Percentiles rank a stretch among this genome's conserved stretches.
Evolutionary conservation across 2,329 filamentous ascomycete species (phyloP).

Genomic region (Paraconiothyrium brasiliense): DNA sequence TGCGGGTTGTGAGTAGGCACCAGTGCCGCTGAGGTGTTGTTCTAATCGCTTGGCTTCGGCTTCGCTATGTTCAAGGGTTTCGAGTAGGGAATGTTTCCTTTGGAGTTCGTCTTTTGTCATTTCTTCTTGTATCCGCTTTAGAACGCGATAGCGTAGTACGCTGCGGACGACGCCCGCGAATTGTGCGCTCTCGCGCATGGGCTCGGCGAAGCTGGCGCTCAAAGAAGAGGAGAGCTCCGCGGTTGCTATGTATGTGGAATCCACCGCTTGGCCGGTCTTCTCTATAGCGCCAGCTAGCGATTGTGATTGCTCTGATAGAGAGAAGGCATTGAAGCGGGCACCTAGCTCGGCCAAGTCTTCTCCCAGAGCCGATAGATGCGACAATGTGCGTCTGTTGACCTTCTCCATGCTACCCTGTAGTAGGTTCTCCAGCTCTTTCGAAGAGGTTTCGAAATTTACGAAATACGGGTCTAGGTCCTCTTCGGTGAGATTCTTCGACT

Average conservation of each 20-base stretch:
- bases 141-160: slow-evolving; percentile 86
- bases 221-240: slow-evolving; percentile 87
- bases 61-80: slow-evolving; percentile 92
- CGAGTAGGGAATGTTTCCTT: slow-evolving; percentile 83
- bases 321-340: slow-evolving; percentile 96
- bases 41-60: slow-evolving; percentile 92
- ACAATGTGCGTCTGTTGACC: slow-evolving; percentile 88
- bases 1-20: slow-evolving; percentile 63
- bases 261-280: slow-evolving; percentile 90
- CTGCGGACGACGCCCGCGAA: slow-evolving; percentile 93
- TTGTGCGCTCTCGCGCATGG: slow-evolving; percentile 96
- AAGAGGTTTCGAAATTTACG: slow-evolving; percentile 88
- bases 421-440: slow-evolving; percentile 87
- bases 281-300: slow-evolving; percentile 93
- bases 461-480: slow-evolving; percentile 96
- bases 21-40: slow-evolving; percentile 83
- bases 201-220: slow-evolving; percentile 95
- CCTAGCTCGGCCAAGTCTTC: slow-evolving; percentile 92
- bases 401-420: slow-evolving; percentile 96
- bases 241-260: slow-evolving; percentile 94
- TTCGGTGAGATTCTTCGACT: slow-evolving; percentile 79
- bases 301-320: slow-evolving; percentile 88
- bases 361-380: slow-evolving; percentile 83
- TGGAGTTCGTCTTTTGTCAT: slow-evolving; percentile 93
- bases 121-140: slow-evolving; percentile 96